phyloP scores from a whole-genome alignment of 2,329 filamentous ascomycete species.

The Colletotrichum sp. region DNA sequence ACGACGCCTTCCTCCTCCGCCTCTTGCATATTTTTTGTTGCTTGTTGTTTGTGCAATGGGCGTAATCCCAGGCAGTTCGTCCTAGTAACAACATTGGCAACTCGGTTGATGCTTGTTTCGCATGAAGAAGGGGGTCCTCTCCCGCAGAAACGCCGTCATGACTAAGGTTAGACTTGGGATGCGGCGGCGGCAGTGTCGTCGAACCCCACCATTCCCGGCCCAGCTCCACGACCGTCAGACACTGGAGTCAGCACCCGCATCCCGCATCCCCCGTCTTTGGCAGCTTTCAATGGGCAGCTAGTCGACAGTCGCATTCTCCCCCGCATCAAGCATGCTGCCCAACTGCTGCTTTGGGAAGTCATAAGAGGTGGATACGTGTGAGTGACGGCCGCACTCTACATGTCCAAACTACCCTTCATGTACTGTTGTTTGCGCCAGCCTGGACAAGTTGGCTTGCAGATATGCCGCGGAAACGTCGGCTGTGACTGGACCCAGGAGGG shows the following conservation, averaged over 20 bases:
- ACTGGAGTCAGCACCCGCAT: background rate
- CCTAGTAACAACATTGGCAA: background rate
- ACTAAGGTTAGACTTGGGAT: background rate
- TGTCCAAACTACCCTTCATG: background rate
- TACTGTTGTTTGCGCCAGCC: background rate
- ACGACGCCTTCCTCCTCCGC: background rate
- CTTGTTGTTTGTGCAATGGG: background rate
- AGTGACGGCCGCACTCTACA: background rate
- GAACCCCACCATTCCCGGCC: background rate
- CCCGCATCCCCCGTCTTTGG: background rate
- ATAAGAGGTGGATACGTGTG: background rate
- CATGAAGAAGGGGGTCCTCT: background rate
- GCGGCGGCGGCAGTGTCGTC: background rate
- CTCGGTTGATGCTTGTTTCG: background rate
- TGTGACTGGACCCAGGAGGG: background rate
- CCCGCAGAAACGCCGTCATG: background rate
- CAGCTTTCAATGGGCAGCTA: background rate
- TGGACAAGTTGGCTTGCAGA: background rate
- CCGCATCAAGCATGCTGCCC: background rate
- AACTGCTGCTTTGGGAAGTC: background rate
- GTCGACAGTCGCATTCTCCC: background rate
- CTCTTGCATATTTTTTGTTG: background rate
- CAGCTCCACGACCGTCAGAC: background rate
- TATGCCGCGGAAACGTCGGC: background rate
- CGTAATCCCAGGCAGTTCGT: background rate